Evolutionary conservation across 2,329 filamentous ascomycete genomes (phyloP).

Genomic region (Ceratocystis colombiana): DNA sequence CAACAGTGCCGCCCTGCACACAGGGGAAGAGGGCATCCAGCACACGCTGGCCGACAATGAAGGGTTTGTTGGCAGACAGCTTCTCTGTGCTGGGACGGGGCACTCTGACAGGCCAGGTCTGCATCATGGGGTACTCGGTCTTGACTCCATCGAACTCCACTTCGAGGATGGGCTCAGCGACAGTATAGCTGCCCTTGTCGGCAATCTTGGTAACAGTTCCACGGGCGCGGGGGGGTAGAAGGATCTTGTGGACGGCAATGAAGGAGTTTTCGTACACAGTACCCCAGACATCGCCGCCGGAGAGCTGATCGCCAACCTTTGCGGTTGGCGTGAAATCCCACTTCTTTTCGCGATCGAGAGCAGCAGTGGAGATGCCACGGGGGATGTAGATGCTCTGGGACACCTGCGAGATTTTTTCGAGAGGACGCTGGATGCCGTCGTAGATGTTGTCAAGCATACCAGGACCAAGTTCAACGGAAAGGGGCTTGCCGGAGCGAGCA

Average conservation of each 20-base stretch:
- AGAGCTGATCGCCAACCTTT: constrained; percentile 95
- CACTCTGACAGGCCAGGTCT: constrained; percentile 94
- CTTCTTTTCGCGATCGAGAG: constrained; percentile 81
- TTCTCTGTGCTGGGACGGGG: constrained; percentile 88
- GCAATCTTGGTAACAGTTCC: constrained; percentile 90
- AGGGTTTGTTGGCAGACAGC: constrained; percentile 76
- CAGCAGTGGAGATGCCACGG: constrained; percentile 77
- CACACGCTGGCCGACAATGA: constrained; percentile 94
- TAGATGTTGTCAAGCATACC: constrained; percentile 98
- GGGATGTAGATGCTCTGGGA: constrained; percentile 94
- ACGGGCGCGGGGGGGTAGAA: constrained; percentile 78
- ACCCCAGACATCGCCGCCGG: constrained; percentile 92
- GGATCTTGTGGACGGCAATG: constrained; percentile 82
- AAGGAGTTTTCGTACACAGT: constrained; percentile 93
- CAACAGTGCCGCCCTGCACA: constrained; percentile 94
- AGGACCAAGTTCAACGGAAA: constrained; percentile 94
- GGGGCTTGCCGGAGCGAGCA: constrained; percentile 77
- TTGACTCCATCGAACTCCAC: constrained; percentile 96
- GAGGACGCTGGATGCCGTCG: constrained; percentile 94
- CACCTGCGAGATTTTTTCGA: constrained; percentile 68
- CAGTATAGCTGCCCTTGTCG: constrained; percentile 82
- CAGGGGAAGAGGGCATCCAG: constrained; percentile 91
- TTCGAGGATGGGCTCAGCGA: constrained; percentile 87
- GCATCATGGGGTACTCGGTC: constrained; percentile 95
- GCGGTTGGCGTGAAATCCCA: constrained; percentile 89